Base-by-base conservation (phyloP, 1,284 basidiomycete species). In the Moesziomyces sp. region DNA sequence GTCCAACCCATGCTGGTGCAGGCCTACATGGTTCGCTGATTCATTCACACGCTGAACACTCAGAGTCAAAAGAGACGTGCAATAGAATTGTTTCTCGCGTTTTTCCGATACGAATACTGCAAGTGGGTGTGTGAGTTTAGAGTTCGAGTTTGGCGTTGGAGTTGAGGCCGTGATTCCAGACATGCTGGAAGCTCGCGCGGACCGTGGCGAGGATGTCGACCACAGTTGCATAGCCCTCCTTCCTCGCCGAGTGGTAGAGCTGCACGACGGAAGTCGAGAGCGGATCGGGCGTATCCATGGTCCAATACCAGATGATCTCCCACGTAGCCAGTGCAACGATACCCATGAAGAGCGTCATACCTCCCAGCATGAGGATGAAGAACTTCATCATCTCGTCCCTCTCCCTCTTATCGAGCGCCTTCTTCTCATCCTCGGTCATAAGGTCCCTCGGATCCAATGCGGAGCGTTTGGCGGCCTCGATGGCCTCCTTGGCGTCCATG, bases 21-120 rank as follows among this genome's bases (percentile, higher is more conserved):
- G 81, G 89, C 91, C 76, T 93, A 89, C 85, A 92, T 89, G 84
- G 89, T 93, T 57, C 88, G 91, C 43, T 69, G 34, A 48, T 28
- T 13, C 40, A 14, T n/a, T 21, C 21, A 21, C 21, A 21, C 21
- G 21, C 21, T 21, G 21, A 21, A 21, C 21, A 21, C 21, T 21
- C 21, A 21, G 21, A 21, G 21, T 21, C 21, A 21, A 21, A 40
- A 18, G 6, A 14, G 11, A 40, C 11, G 38, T 40, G 38, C 38
- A 40, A 40, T 40, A 18, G 38, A 40, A 18, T 40, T 52, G 4
- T 45, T 28, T 45, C 30, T 10, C 10, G 30, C 30, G 30, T 34
- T 13, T 9, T 34, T 8, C 30, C 30, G 13, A 34, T 34, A 34
- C 30, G 30, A 34, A 34, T 13, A 11, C 30, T 34, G 30, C 30